These are phyloP conservation scores for Cenchrus purpureus DNA, from an alignment of 176 grass and related monocot genomes.

Conservation along the genomic window DNA sequence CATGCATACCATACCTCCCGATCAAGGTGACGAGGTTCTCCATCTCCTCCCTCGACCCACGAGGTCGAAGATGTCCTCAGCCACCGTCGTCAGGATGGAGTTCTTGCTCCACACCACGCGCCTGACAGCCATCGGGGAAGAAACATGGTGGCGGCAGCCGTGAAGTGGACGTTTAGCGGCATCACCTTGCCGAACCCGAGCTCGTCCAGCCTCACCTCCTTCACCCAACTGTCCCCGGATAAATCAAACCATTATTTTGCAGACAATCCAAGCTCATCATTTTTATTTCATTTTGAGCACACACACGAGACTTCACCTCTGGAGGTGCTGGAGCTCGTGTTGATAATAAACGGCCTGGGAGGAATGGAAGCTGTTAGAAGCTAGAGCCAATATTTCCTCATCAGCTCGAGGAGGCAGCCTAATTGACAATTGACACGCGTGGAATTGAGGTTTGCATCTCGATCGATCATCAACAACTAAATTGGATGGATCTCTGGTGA, in stretches of 20 bases:
- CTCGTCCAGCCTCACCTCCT: slow-evolving; percentile 60
- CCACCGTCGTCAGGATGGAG: slow-evolving; percentile 45
- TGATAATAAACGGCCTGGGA: slow-evolving; percentile 40
- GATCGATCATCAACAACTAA: too few species aligned
- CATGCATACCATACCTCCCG: slow-evolving; percentile 32
- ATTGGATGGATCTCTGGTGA: too few species aligned
- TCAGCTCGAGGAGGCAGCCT: background rate
- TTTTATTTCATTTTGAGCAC: too few species aligned
- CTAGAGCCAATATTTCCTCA: slow-evolving; percentile 48
- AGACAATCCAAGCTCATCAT: too few species aligned
- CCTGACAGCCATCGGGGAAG: slow-evolving; percentile 39
- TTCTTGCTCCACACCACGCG: slow-evolving; percentile 58
- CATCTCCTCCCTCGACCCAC: slow-evolving; percentile 62
- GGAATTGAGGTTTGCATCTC: too few species aligned
- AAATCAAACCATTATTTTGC: too few species aligned
- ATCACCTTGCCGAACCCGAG: slow-evolving; percentile 37
- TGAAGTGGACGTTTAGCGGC: background rate
- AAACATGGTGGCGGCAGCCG: slow-evolving; percentile 58
- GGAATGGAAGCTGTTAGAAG: slow-evolving; percentile 40
- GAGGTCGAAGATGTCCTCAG: slow-evolving; percentile 71
- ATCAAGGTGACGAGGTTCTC: slow-evolving; percentile 57
- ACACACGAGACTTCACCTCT: slow-evolving; percentile 16
- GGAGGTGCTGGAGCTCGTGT: slow-evolving; percentile 57
- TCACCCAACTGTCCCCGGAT: slow-evolving; percentile 59
- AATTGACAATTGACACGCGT: too few species aligned